Base-by-base conservation (phyloP, 2,329 filamentous ascomycete genomes). In the Tolypocladium guangdongense region DNA sequence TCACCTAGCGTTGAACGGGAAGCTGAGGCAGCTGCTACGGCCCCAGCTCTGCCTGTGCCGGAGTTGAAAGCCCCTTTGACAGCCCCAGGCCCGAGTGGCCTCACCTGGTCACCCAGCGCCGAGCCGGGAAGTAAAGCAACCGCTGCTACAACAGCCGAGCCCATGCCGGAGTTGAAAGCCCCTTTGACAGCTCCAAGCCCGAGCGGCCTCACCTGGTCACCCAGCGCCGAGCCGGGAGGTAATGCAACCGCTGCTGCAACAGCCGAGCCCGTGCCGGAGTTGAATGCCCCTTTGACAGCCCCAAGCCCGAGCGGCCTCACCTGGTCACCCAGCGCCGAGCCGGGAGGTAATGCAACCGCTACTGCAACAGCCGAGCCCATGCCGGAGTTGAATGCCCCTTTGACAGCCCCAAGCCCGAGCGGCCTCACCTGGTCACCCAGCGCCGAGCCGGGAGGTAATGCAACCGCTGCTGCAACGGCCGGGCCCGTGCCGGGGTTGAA, bases 311-410 rank as follows among this genome's bases (percentile, higher is more conserved):
- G 36, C 16, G 27, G 3, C 18, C 20, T 8, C 16, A 20, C 38
- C 32, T 33, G 38, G 24, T 39, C 46, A 37, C 35, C 54, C 32
- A 50, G 50, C 16, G 27, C 7, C 16, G 24, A 32, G 5, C 7
- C 24, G 27, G 24, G 18, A 2, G 10, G 6, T 7, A 27, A 32
- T 14, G 5, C 18, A 3, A 10, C 27, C 2, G 41, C 14, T 22
- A 7, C 37, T 3, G 10, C 16, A 18, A 5, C 24, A 4, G 24
- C 14, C 4, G 41, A 30, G 41, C 41, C 41, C 7, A 18, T 32
- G 27, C 18, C 27, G 3, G 43, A 20, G 11, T 46, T 61, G 3
- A 62, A 69, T 11, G n/a, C 38, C 4, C 22, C 41, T 18, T 39
- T 38, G 24, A 7, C 18, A 14, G 32, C 4, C 24, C 39, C n/a